These are phyloP conservation scores for Nicotiana paniculata DNA, from an alignment of 257 asterid species.

Conservation along the genomic window DNA sequence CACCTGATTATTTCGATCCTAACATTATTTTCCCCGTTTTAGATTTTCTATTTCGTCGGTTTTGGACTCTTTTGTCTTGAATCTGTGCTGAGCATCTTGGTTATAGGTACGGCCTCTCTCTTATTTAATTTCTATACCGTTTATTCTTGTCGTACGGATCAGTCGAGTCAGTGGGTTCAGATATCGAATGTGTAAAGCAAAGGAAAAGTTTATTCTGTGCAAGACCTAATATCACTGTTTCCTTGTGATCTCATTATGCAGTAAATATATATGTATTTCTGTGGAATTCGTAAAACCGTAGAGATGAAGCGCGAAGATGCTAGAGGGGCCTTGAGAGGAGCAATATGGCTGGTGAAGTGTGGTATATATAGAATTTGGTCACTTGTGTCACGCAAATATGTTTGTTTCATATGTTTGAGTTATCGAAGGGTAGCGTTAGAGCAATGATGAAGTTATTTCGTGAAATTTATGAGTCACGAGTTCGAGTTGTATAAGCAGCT, in stretches of 20 bases:
- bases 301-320: constrained; percentile 50
- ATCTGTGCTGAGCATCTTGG: constrained; percentile 87
- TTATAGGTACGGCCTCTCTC: constrained; percentile 49
- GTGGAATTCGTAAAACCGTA: constrained; percentile 46
- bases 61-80: constrained; percentile 85
- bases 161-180: too few relatives aligned
- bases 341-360: constrained; percentile 1
- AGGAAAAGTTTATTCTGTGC: neutral
- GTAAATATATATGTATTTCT: constrained; percentile 56
- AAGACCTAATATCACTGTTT: neutral
- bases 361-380: neutral
- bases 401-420: neutral
- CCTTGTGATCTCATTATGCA: constrained; percentile 14
- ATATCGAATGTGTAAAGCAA: too few relatives aligned
- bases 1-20: too few relatives aligned
- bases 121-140: neutral
- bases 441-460: too few relatives aligned
- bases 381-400: neutral
- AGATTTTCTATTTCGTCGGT: constrained; percentile 92
- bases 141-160: too few relatives aligned
- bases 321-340: constrained; percentile 40
- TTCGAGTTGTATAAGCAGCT: too few relatives aligned
- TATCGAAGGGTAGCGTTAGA: accelerated
- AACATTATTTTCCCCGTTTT: constrained; percentile 3
- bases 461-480: too few relatives aligned